Evolutionary conservation across 257 asterid species (phyloP), one percentile per base, ranked within the genome.

Genomic region (Thymus mandschuricus): DNA sequence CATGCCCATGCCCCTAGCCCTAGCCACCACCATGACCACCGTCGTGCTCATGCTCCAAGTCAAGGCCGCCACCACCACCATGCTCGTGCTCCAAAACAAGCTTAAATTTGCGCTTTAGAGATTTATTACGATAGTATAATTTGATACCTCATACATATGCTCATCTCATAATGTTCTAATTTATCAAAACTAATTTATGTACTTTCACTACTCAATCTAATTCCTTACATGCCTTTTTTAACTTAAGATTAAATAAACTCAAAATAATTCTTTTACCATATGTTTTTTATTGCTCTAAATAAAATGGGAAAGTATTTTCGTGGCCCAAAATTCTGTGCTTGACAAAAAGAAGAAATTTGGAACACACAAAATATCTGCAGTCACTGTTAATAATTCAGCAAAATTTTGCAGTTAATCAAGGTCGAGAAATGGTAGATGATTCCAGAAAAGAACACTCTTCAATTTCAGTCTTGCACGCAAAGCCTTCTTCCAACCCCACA

Each of bases 401-500:
- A 61, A 21, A 15, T 34, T 60, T 34, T 40, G 45, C 59, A 28
- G 57, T 74, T 11, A 56, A 59, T 44, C 66, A 51, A 40, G 34
- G 62, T 3, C 34, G 77, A 62, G 50, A 38, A 10, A 58, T 8
- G 70, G 38, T 70, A 38, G 89, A 84, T 75, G 27, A 56, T 75
- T 81, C 88, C 82, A 81, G 78, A 75, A 56, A 60, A 50, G 58
- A 8, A 55, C 35, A 67, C 38, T 3, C 46, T 10, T 43, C 78
- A 76, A 50, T 79, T 57, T 67, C 38, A 81, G 73, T 58, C 96
- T 92, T 92, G 90, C 94, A 89, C 96, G 98, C 85, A 84, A 89
- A 77, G 75, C 80, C 82, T 83, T 87, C 84, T 72, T 69, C 27
- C 68, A 52, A 71, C 71, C 59, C 67, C 60, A 46, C 45, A 50